Evolutionary conservation across 495 filamentous ascomycete genomes (phyloP), one percentile per base, ranked within the genome.

Genomic region (Penicillium taxi): DNA sequence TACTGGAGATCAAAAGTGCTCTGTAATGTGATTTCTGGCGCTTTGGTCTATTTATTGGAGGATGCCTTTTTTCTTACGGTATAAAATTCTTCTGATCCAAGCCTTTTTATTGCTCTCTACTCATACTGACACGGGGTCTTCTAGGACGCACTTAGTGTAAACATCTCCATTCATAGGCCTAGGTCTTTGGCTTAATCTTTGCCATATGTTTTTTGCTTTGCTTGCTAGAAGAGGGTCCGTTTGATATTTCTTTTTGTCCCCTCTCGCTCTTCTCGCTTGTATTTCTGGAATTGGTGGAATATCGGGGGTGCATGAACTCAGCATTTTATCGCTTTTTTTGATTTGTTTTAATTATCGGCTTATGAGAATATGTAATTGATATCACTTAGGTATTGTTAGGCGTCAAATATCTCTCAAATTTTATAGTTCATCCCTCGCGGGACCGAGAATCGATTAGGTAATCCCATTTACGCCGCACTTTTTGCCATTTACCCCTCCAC

Each of bases 1-100:
- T 0, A 58, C 85, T 7, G 81, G 79, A 21, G 81, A 77, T 9
- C 80, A 75, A 35, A 94, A 87, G 61, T 98, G 91, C 54, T 43
- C 53, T 37, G 52, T 96, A 39, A 96, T 98, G 91, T 98, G 59
- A 70, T 38, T 26, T 32, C 11, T 12, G n/a, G 6, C 14, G n/a
- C n/a, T n/a, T n/a, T n/a, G n/a, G n/a, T n/a, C n/a, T n/a, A 14
- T 13, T 21, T 12, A 29, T 19, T 17, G 8, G 17, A 11, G 26
- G 20, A 25, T 17, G 15, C 8, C 21, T 32, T 12, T 16, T 13
- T 16, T 32, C 15, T 15, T 23, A 27, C 9, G 35, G 26, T 15
- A 29, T 38, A 4, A 11, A 38, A 14, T 11, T 4, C 12, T 14
- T 23, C 5, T 6, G 13, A 13, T 14, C 14, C 4, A 15, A 16